Evolutionary conservation across 2,329 filamentous ascomycete species (phyloP), one percentile per base, ranked within the genome.

Genomic region (Ceratocystis albifundus): DNA sequence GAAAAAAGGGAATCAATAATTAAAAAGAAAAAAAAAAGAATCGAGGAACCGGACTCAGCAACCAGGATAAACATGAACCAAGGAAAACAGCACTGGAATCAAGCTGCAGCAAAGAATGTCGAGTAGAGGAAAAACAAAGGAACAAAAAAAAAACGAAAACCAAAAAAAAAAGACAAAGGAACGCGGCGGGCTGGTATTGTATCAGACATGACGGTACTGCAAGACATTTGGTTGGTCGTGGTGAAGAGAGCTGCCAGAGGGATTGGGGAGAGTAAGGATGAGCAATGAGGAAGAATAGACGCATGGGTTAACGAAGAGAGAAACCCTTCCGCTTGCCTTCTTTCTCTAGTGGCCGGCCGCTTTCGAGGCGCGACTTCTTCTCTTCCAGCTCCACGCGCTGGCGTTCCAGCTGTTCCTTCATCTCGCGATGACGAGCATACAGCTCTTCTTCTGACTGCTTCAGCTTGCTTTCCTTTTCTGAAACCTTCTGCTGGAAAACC

Each of bases 401-500:
- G 75, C 92, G 87, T 74, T 99, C 94, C 73, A 99, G 85, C 78
- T 97, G 93, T 76, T 99, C 94, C 84, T 97, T 99, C 94, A 99
- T 99, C 82, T 99, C 94, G 76, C 93, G 88, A 82, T 99, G 94
- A 73, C 94, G 88, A 71, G 94, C 92, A 75, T 97, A 97, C 68
- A 99, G 82, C 82, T 99, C 94, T 77, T 99, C 94, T 79, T 99
- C 94, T 82, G 91, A 96, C 81, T 97, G 94, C 82, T 96, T 96
- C 76, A 99, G 82, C 81, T 99, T 99, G 85, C 90, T 96, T 80
- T 99, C 94, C 83, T 99, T 99, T 79, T 99, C 94, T 71, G 90
- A 87, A 41, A 99, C 94, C 88, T 99, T 99, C 77, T 99, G 94
- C 78, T 97, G 94, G 90, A 99, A 99, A 72, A 99, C 94, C 90